A percentile compares a stretch with the other conserved stretches of the same genome.
These are phyloP conservation scores for Aspergillus fructus DNA, from an alignment of 2,329 filamentous ascomycete genomes.

Conservation along the genomic window DNA sequence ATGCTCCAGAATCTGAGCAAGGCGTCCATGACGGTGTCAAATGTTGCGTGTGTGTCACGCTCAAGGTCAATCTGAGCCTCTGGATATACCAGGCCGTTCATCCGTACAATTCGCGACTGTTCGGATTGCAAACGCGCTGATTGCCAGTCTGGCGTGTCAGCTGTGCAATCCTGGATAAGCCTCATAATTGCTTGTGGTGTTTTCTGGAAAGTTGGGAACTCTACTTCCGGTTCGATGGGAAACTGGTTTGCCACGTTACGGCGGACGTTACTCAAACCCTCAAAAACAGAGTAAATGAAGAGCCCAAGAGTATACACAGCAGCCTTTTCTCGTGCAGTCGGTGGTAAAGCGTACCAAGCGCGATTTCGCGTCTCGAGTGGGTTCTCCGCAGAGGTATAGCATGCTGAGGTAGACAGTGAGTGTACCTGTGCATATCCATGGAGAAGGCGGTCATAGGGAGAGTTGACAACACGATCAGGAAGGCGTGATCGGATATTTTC, in stretches of 20 bases:
- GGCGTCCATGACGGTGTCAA: conserved; percentile 2
- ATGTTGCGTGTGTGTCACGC: background rate
- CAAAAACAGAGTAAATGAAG: conserved; percentile 5
- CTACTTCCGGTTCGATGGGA: conserved; percentile 6
- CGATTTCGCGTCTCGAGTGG: conserved; percentile 4
- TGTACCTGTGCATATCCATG: background rate
- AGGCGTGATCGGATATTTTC: conserved; percentile 7
- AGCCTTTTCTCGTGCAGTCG: conserved; percentile 4
- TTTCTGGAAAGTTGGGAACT: conserved; percentile 1
- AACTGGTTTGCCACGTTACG: conserved; percentile 8
- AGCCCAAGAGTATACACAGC: conserved; percentile 6
- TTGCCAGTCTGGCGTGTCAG: background rate
- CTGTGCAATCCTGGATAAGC: conserved; percentile 1
- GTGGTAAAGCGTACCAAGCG: conserved; percentile 9
- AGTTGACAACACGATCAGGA: conserved; percentile 1
- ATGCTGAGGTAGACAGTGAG: background rate
- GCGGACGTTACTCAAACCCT: conserved; percentile 6
- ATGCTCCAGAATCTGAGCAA: conserved; percentile 1
- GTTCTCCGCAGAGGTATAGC: conserved; percentile 5
- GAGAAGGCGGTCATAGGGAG: conserved; percentile 7
- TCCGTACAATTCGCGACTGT: background rate
- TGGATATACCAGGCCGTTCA: conserved; percentile 4
- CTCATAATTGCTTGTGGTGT: background rate
- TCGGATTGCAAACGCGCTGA: background rate
- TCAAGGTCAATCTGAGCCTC: background rate